Base-by-base conservation (phyloP, 352 stramenopile genomes). In the Thalassiosira ordinaria region DNA sequence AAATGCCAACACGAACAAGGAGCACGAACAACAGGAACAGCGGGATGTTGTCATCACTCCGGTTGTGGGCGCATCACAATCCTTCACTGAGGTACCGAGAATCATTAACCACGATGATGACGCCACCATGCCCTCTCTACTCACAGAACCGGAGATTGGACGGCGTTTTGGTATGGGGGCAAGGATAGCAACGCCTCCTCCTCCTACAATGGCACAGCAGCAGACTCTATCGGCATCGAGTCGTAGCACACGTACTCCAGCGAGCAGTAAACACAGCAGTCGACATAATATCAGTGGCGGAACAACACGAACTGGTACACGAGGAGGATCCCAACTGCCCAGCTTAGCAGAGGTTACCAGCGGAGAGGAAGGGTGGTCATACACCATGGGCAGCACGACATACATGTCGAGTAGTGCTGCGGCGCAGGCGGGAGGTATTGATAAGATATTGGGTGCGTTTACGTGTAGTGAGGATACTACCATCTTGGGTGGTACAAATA, bases 101-200 rank as follows among this genome's bases (percentile, higher is more conserved):
- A 52, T 75, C n/a, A 74, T 84, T 18, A 56, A 56, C 51, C 22
- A 46, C 20, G 39, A 68, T 33, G 78, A 85, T 37, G 78, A 75
- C 7, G 44, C 29, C 16, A 74, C 70, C 4, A 56, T 81, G 20
- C 56, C 78, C 18, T 79, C 66, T 2, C 24, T 77, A 1, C 59
- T 85, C 35, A 85, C 78, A 13, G 78, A 85, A 51, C 71, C 71
- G 39, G 71, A 80, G 2, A 27, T 72, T 5, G 44, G n/a, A n/a
- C n/a, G n/a, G n/a, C n/a, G n/a, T n/a, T n/a, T n/a, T n/a, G n/a
- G n/a, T n/a, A n/a, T n/a, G n/a, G n/a, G n/a, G n/a, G n/a, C n/a
- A n/a, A n/a, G n/a, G n/a, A n/a, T n/a, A n/a, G n/a, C n/a, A n/a
- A n/a, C n/a, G n/a, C n/a, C n/a, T n/a, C n/a, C n/a, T n/a, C n/a